Evolutionary conservation across 306 rosid genomes (phyloP).

Genomic region (Trifolium fragiferum): DNA sequence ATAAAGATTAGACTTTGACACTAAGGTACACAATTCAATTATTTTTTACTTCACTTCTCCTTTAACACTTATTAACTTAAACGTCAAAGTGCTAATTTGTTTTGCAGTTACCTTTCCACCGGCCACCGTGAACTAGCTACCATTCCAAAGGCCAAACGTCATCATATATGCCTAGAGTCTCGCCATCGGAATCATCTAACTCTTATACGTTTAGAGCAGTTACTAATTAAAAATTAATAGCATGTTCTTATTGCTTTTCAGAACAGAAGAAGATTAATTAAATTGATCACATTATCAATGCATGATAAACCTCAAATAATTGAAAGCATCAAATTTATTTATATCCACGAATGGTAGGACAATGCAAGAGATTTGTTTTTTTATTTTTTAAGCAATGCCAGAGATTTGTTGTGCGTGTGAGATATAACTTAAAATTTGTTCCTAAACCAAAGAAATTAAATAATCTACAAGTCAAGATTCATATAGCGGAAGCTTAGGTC

Average conservation of each 20-base stretch:
- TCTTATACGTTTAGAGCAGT: too few species aligned
- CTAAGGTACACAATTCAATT: too few species aligned
- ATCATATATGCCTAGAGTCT: too few species aligned
- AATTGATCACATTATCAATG: not conserved
- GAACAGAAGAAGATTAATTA: not conserved
- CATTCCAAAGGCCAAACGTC: too few species aligned
- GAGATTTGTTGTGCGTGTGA: not conserved
- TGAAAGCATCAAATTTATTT: not conserved
- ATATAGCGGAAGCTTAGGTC: conserved; percentile 4
- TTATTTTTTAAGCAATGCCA: too few species aligned
- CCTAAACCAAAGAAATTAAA: not conserved
- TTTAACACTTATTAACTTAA: too few species aligned
- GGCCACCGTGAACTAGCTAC: too few species aligned
- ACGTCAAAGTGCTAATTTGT: too few species aligned
- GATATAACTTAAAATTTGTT: not conserved
- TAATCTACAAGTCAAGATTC: not conserved
- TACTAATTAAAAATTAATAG: not conserved
- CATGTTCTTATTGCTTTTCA: not conserved
- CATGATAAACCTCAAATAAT: not conserved
- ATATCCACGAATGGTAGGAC: not conserved
- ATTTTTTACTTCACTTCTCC: too few species aligned
- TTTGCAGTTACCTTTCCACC: too few species aligned
- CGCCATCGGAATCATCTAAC: too few species aligned
- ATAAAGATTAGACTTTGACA: too few species aligned
- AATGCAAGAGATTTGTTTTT: not conserved